Evolutionary conservation across 1,284 basidiomycete genomes (phyloP).

Genomic region (Veloporphyrellus conicus): DNA sequence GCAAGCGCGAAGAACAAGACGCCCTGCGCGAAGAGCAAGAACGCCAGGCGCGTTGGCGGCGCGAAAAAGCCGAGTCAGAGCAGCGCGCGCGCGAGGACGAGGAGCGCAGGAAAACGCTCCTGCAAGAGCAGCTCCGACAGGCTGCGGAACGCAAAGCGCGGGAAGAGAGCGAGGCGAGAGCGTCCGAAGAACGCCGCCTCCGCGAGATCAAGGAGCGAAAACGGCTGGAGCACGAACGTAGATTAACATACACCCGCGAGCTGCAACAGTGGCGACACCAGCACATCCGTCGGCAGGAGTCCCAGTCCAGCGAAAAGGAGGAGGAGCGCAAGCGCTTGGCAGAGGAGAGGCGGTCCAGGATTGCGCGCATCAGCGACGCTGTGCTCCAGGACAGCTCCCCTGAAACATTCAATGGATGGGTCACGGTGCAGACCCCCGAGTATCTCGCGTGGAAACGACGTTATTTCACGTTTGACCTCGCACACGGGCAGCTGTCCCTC

Average conservation of each 20-base stretch:
- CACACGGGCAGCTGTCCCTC: constrained; percentile 42
- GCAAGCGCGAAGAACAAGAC: constrained; percentile 47
- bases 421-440: constrained; percentile 58
- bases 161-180: constrained; percentile 46
- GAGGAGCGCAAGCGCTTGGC: constrained; percentile 42
- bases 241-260: constrained; percentile 50
- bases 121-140: constrained; percentile 50
- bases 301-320: constrained; percentile 43
- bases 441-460: constrained; percentile 62
- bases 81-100: constrained; percentile 51
- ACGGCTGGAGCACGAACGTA: constrained; percentile 45
- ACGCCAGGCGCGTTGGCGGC: constrained; percentile 44
- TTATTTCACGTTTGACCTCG: constrained; percentile 56
- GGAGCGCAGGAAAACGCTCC: constrained; percentile 37
- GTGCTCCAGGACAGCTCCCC: constrained; percentile 39
- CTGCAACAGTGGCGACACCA: constrained; percentile 55
- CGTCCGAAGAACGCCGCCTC: constrained; percentile 48
- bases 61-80: constrained; percentile 45
- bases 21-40: constrained; percentile 48
- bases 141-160: constrained; percentile 45
- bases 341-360: constrained; percentile 45
- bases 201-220: constrained; percentile 48
- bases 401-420: constrained; percentile 55
- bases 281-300: constrained; percentile 45
- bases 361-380: constrained; percentile 42